phyloP scores from a whole-genome alignment of 2,329 filamentous ascomycete genomes.

The Calonectria naviculata region DNA sequence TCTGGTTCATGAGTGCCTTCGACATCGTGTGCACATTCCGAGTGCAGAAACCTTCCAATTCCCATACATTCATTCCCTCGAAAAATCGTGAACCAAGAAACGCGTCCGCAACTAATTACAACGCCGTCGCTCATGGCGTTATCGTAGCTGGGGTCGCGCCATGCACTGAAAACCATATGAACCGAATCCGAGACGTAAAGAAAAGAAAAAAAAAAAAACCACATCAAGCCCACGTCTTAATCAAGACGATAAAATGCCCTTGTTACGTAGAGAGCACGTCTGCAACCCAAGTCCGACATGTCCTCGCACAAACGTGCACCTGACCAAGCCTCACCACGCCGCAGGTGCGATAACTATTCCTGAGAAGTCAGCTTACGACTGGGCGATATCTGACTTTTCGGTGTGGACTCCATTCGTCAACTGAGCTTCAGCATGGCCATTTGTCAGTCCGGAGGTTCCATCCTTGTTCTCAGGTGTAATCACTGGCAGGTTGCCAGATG shows the following conservation, averaged over 20 bases:
- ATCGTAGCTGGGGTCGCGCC: conserved; percentile 20
- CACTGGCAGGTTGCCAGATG: conserved; percentile 40
- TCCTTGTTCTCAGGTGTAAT: conserved; percentile 23
- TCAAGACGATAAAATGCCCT: conserved; percentile 18
- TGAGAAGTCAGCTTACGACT: conserved; percentile 27
- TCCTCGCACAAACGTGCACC: conserved; percentile 13
- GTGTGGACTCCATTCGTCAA: conserved; percentile 44
- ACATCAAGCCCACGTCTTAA: conserved; percentile 24
- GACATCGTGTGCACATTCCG: conserved; percentile 23
- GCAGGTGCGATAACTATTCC: conserved; percentile 13
- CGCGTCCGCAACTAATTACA: conserved; percentile 31
- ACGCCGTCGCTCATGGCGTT: conserved; percentile 28
- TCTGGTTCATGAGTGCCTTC: conserved; percentile 19
- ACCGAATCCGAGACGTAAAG: conserved; percentile 29
- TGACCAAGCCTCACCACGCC: conserved; percentile 13
- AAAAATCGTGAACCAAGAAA: conserved; percentile 31
- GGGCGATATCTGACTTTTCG: conserved; percentile 22
- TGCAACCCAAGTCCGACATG: background rate
- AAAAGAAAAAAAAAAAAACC: conserved; percentile 20
- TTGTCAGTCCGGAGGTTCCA: conserved; percentile 26
- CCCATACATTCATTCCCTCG: conserved; percentile 30
- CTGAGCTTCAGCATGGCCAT: conserved; percentile 35
- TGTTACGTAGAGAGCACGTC: conserved; percentile 9
- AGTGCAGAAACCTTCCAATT: conserved; percentile 23
- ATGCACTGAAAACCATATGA: conserved; percentile 34